A percentile compares a stretch with the other conserved stretches of the same genome.
Evolutionary conservation across 2,329 filamentous ascomycete species (phyloP).

Genomic region (Podosphaera aphanis): DNA sequence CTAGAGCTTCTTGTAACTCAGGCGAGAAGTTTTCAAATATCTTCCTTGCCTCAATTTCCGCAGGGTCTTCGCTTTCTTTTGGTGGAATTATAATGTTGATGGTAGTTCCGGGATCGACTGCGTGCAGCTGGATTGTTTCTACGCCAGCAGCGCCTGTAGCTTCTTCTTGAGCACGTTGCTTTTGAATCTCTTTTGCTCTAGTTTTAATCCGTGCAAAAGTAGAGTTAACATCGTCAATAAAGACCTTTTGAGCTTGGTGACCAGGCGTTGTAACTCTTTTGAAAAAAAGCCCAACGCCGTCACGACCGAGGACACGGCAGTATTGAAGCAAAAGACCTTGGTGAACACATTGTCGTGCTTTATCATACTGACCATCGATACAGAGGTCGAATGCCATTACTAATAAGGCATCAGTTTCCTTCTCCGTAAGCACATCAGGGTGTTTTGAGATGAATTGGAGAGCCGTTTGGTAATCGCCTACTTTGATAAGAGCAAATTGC

Average conservation of each 20-base stretch:
- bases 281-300: constrained; percentile 85
- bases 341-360: constrained; percentile 70
- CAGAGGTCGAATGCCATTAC: constrained; percentile 81
- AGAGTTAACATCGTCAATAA: constrained; percentile 75
- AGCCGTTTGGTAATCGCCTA: constrained; percentile 48
- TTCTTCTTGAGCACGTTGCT: constrained; percentile 27
- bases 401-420: constrained; percentile 73
- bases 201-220: constrained; percentile 67
- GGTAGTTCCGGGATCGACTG: constrained; percentile 75
- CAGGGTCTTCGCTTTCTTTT: constrained; percentile 39
- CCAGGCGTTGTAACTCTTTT: constrained; percentile 76
- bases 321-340: constrained; percentile 85
- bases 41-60: constrained; percentile 36
- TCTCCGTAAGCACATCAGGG: constrained; percentile 57
- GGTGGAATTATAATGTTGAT: constrained; percentile 74
- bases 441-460: constrained; percentile 59
- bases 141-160: constrained; percentile 37
- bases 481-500: constrained; percentile 56
- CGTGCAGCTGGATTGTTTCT: constrained; percentile 93
- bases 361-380: constrained; percentile 51
- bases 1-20: constrained; percentile 58
- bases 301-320: constrained; percentile 67
- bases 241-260: constrained; percentile 76
- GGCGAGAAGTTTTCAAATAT: constrained; percentile 71
- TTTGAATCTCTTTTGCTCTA: constrained; percentile 29